Evolutionary conservation across 306 rosid species (phyloP).

Genomic region (Gleditsia sinensis): DNA sequence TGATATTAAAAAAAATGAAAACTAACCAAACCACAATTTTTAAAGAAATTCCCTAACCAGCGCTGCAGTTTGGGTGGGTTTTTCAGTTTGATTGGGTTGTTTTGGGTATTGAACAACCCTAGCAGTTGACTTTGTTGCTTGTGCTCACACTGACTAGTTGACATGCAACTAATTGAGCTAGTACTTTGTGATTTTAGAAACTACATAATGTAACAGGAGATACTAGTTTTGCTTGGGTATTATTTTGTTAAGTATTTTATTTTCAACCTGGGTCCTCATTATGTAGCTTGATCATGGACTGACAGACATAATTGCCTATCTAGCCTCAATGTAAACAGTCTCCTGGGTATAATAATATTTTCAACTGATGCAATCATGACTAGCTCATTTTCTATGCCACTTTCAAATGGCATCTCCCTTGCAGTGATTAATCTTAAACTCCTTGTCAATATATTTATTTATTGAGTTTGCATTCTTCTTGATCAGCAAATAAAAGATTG

Average conservation of each 20-base stretch:
- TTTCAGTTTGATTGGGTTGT: no score
- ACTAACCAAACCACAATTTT: no score
- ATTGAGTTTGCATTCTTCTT: conserved; percentile 38
- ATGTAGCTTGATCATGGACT: conserved; percentile 3
- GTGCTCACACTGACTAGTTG: neutral
- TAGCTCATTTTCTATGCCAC: conserved; percentile 19
- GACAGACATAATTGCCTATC: neutral
- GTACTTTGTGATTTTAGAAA: neutral
- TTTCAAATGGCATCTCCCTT: conserved; percentile 18
- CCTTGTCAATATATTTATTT: conserved; percentile 19
- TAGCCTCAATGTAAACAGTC: conserved; percentile 21
- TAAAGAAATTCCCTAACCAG: no score
- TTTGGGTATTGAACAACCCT: no score
- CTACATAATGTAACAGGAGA: neutral
- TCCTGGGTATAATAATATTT: conserved; percentile 9
- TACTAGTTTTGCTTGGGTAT: neutral
- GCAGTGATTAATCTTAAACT: conserved; percentile 29
- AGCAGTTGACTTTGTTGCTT: conserved; percentile 10
- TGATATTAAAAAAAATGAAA: no score
- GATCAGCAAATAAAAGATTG: conserved; percentile 83
- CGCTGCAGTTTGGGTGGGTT: no score
- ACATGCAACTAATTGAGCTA: neutral
- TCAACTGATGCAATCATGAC: conserved; percentile 20
- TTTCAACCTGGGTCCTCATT: neutral
- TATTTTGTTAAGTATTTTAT: neutral